These are phyloP conservation scores for Gloeopeniophorella convolvens DNA, from an alignment of 768 basidiomycete genomes.

Conservation along the genomic window DNA sequence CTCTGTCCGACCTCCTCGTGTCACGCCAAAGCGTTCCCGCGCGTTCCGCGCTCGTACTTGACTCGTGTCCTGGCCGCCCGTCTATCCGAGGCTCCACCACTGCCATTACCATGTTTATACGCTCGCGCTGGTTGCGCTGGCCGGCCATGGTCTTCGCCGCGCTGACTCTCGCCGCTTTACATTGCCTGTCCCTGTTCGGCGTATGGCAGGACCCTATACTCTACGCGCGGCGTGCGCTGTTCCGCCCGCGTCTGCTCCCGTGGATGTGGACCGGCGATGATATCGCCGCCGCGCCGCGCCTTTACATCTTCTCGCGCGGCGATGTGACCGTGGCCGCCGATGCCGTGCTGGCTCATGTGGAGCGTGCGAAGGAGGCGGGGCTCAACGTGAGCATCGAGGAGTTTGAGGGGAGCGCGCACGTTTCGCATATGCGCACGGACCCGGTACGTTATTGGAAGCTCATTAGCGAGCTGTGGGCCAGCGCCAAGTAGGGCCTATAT, in stretches of 20 bases:
- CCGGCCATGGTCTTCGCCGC: too few species aligned
- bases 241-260: constrained; percentile 26
- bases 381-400: constrained; percentile 26
- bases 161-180: not conserved
- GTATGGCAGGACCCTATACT: constrained; percentile 1
- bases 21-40: too few species aligned
- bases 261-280: too few species aligned
- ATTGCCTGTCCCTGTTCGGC: not conserved
- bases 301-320: constrained; percentile 32
- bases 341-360: constrained; percentile 25
- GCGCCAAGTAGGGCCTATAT: too few species aligned
- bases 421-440: constrained; percentile 27
- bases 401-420: constrained; percentile 32
- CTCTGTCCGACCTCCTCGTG: too few species aligned
- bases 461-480: too few species aligned
- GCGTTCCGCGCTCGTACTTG: too few species aligned
- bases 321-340: constrained; percentile 29
- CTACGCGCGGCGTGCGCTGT: not conserved
- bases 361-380: constrained; percentile 23
- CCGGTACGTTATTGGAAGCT: constrained; percentile 27
- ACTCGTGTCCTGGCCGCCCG: too few species aligned
- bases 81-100: too few species aligned
- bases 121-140: too few species aligned
- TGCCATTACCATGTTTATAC: too few species aligned
- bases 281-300: constrained; percentile 26